A percentile compares a stretch with the other conserved stretches of the same genome.
These are phyloP conservation scores for Bidens hawaiensis DNA, from an alignment of 140 eudicot genomes.

Conservation along the genomic window DNA sequence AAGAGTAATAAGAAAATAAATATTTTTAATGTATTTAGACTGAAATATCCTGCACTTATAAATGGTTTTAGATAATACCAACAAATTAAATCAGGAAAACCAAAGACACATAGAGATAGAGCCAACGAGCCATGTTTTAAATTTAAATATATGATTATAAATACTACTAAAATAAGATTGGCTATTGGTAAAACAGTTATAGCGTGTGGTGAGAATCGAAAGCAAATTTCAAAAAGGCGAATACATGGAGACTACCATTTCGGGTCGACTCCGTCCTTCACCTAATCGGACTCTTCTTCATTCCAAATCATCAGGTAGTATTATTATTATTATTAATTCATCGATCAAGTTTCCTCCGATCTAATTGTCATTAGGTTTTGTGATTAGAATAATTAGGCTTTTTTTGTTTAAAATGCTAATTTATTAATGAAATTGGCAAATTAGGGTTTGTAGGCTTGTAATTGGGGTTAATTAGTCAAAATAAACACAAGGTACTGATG, in stretches of 20 bases:
- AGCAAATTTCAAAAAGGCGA: background rate
- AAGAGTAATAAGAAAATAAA: too few relatives aligned
- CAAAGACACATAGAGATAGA: too few relatives aligned
- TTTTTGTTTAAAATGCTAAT: background rate
- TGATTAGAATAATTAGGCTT: background rate
- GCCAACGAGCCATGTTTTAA: too few relatives aligned
- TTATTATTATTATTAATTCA: background rate
- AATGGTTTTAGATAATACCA: too few relatives aligned
- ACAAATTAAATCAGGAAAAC: too few relatives aligned
- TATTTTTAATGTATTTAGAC: too few relatives aligned
- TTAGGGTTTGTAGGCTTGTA: constrained; percentile 2
- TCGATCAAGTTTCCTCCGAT: background rate
- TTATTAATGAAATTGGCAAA: background rate
- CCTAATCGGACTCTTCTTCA: constrained; percentile 43
- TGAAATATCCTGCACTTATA: too few relatives aligned
- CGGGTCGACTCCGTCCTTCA: constrained; percentile 55
- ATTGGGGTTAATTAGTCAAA: constrained; percentile 8
- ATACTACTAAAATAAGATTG: too few relatives aligned
- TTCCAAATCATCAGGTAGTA: constrained; percentile 46
- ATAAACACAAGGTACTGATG: background rate
- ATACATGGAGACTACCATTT: constrained; percentile 66
- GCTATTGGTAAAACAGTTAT: background rate
- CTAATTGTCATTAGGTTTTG: background rate
- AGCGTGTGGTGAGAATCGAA: constrained; percentile 32
- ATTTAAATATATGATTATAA: too few relatives aligned